phyloP scores from a whole-genome alignment of 768 basidiomycete genomes.

The Mycena polygramma region DNA sequence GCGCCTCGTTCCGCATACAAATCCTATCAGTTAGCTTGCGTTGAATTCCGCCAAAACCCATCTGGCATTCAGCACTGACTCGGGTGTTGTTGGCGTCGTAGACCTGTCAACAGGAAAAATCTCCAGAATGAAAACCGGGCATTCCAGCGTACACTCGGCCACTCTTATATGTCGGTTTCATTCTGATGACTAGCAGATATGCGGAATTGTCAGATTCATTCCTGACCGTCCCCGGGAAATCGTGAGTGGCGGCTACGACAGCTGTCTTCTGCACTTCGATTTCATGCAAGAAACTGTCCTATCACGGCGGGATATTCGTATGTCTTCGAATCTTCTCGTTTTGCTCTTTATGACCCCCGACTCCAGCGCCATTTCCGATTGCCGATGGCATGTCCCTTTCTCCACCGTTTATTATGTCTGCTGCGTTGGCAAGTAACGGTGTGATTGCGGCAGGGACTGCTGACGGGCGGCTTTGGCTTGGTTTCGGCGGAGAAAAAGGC shows the following conservation, averaged over 20 bases:
- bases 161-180: background rate
- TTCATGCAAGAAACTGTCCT: constrained; percentile 66
- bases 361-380: constrained; percentile 54
- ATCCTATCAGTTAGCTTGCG: constrained; percentile 69
- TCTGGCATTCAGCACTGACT: constrained; percentile 80
- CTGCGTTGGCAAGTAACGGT: constrained; percentile 70
- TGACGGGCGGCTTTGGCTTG: constrained; percentile 80
- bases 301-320: constrained; percentile 73
- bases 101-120: constrained; percentile 65
- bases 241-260: constrained; percentile 85
- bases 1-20: constrained; percentile 34
- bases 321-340: constrained; percentile 31
- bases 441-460: constrained; percentile 80
- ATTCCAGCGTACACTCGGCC: constrained; percentile 66
- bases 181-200: constrained; percentile 64
- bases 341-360: constrained; percentile 7
- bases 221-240: constrained; percentile 78
- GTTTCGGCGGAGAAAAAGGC: constrained; percentile 74
- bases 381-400: constrained; percentile 69
- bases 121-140: constrained; percentile 71
- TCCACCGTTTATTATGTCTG: constrained; percentile 80
- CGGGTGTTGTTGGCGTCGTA: constrained; percentile 75
- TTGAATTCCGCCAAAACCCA: constrained; percentile 67
- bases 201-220: constrained; percentile 77
- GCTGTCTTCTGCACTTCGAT: constrained; percentile 76